Evolutionary conservation across 1,284 basidiomycete species (phyloP).

Genomic region (Cryptococcus sp.): DNA sequence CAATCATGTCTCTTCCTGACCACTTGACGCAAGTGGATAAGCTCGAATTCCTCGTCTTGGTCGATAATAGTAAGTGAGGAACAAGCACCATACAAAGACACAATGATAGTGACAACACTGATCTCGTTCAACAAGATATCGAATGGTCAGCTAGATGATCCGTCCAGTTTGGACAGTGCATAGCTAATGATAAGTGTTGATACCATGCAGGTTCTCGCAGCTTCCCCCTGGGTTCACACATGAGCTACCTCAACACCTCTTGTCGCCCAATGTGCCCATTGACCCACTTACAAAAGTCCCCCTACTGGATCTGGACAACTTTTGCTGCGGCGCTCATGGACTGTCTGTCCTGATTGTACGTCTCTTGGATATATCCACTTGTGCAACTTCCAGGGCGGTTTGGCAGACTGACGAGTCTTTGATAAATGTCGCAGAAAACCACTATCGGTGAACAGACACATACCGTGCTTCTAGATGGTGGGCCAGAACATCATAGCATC

Average conservation of each 20-base stretch:
- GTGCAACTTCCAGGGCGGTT: no score
- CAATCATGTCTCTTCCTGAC: conserved; percentile 1
- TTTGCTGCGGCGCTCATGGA: conserved; percentile 80
- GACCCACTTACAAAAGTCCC: conserved; percentile 65
- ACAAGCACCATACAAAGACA: no score
- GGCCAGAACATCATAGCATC: conserved; percentile 71
- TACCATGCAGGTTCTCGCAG: conserved; percentile 13
- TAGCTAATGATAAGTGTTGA: no score
- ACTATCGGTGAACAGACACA: conserved; percentile 56
- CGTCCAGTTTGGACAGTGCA: not conserved
- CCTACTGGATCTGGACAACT: conserved; percentile 69
- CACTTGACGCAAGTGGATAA: conserved; percentile 36
- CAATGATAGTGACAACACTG: no score
- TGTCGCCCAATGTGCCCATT: conserved; percentile 55
- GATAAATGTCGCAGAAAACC: conserved; percentile 27
- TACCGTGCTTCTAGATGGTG: conserved; percentile 73
- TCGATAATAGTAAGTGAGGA: conserved; percentile 43
- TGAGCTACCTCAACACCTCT: conserved; percentile 66
- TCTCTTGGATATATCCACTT: not conserved
- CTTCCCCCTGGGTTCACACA: conserved; percentile 70
- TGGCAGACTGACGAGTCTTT: not conserved
- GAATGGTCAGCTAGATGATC: conserved; percentile 18
- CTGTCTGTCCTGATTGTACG: conserved; percentile 73
- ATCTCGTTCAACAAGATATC: conserved; percentile 11
- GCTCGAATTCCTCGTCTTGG: conserved; percentile 42